Evolutionary conservation across 202 grass and related monocot species (phyloP).

Genomic region (Carex arenaria): DNA sequence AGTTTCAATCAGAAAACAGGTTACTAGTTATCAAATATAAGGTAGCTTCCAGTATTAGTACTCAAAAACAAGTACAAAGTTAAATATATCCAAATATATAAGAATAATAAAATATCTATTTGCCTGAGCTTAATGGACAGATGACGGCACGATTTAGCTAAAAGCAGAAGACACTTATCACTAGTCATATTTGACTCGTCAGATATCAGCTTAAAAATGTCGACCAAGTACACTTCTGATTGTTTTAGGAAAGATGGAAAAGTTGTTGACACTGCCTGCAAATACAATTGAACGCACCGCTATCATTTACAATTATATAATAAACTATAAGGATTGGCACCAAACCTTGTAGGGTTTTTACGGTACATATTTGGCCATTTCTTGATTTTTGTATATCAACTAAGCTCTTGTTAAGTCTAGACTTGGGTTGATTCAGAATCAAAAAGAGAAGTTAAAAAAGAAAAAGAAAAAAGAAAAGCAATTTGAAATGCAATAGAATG

Average conservation of each 20-base stretch:
- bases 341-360: background rate
- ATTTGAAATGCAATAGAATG: background rate
- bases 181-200: constrained; percentile 51
- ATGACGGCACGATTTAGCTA: constrained; percentile 46
- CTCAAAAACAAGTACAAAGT: constrained; percentile 19
- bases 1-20: background rate
- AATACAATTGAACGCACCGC: constrained; percentile 15
- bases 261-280: constrained; percentile 58
- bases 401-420: background rate
- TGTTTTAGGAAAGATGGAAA: constrained; percentile 64
- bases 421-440: background rate
- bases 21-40: background rate
- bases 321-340: background rate
- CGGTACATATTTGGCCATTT: background rate
- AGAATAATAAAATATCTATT: constrained; percentile 17
- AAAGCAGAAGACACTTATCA: constrained; percentile 66
- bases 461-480: background rate
- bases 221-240: constrained; percentile 53
- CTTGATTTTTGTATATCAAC: background rate
- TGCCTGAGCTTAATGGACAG: constrained; percentile 75
- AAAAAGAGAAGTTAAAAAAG: background rate
- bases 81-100: background rate
- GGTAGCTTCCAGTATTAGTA: constrained; percentile 18
- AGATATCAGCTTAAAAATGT: constrained; percentile 62
- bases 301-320: background rate